These are phyloP conservation scores for Cyberlindnera bimundalis DNA, from an alignment of 805 yeast genomes.

Conservation along the genomic window DNA sequence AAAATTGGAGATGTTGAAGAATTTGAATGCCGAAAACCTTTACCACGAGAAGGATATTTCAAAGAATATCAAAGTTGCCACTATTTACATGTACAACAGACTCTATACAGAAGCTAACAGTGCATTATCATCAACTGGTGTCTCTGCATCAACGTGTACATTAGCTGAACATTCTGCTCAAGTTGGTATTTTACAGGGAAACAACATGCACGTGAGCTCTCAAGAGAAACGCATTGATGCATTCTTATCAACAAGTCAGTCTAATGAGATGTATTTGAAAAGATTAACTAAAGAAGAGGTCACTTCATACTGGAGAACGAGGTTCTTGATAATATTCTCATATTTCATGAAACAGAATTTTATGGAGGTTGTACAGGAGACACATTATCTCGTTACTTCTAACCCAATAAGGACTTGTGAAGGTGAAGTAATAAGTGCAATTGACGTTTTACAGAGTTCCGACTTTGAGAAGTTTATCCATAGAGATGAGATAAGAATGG, in stretches of 20 bases:
- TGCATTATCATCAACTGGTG: constrained; percentile 17
- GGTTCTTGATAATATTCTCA: constrained; percentile 24
- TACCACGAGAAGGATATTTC: constrained; percentile 24
- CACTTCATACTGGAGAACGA: constrained; percentile 27
- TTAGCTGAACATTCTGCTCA: constrained; percentile 23
- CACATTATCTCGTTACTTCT: constrained; percentile 15
- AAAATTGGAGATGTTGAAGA: constrained; percentile 9
- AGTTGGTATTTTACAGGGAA: constrained; percentile 23
- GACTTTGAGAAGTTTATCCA: constrained; percentile 22
- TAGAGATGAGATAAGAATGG: constrained; percentile 21
- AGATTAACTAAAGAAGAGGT: constrained; percentile 25
- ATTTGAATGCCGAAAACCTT: constrained; percentile 18
- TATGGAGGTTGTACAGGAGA: constrained; percentile 16
- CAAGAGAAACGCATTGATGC: constrained; percentile 27
- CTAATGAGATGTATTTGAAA: constrained; percentile 25
- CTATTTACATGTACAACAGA: constrained; percentile 16
- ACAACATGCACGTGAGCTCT: constrained; percentile 10
- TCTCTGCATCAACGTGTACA: constrained; percentile 18
- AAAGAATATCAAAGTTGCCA: constrained; percentile 19
- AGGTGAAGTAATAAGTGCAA: constrained; percentile 17
- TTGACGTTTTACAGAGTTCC: constrained; percentile 18
- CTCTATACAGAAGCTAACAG: constrained; percentile 24
- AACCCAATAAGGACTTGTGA: constrained; percentile 20
- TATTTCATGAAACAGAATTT: constrained; percentile 25
- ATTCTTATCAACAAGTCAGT: constrained; percentile 20